Conservation (phyloP, 2,329 filamentous ascomycete species). For the Orbilia quercus region DNA sequence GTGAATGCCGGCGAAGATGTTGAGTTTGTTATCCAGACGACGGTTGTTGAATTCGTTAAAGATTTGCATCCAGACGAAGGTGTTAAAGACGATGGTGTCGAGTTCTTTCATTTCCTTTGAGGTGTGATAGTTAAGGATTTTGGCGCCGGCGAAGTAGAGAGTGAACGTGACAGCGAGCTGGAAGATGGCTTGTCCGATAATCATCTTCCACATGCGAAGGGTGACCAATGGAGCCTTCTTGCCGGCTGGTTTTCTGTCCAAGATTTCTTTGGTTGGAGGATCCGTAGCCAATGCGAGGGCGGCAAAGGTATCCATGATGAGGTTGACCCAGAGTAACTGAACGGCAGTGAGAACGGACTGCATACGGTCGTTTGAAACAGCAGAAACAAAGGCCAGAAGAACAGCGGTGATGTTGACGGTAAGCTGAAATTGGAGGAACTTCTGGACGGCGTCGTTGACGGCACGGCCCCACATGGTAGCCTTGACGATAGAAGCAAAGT, state of each 20-base stretch:
- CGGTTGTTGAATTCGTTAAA: constrained; percentile 97
- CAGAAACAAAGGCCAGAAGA: constrained; percentile 84
- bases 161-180: constrained; percentile 83
- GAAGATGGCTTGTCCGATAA: constrained; percentile 89
- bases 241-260: constrained; percentile 81
- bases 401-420: constrained; percentile 94
- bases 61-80: constrained; percentile 99
- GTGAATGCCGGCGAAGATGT: constrained; percentile 89
- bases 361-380: constrained; percentile 76
- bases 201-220: constrained; percentile 99
- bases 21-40: constrained; percentile 91
- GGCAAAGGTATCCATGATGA: constrained; percentile 97
- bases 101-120: constrained; percentile 68
- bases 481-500: constrained; percentile 73
- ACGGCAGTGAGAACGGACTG: constrained; percentile 84
- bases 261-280: constrained; percentile 82
- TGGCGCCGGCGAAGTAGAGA: constrained; percentile 78
- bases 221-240: constrained; percentile 83
- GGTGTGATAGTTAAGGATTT: constrained; percentile 71
- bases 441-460: constrained; percentile 69
- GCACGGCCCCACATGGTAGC: constrained; percentile 73
- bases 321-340: constrained; percentile 93
- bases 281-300: constrained; percentile 89
- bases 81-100: constrained; percentile 91
- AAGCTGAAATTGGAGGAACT: constrained; percentile 74